Evolutionary conservation across 2,329 filamentous ascomycete genomes (phyloP).

Genomic region (Nemania sp.): DNA sequence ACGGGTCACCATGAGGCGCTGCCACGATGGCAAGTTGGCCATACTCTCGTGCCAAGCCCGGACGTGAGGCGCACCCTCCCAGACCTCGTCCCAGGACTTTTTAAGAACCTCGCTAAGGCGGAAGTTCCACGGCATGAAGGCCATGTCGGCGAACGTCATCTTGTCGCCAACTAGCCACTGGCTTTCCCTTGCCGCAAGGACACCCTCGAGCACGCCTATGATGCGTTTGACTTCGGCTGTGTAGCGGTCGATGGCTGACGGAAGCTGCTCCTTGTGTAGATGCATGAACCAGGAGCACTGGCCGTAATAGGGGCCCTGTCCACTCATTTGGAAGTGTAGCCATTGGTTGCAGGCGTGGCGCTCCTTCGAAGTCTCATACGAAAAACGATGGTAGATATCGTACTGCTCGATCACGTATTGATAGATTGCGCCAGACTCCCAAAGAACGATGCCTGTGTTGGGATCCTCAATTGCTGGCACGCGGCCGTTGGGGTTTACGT

Average conservation of each 20-base stretch:
- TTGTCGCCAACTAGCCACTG: constrained; percentile 50
- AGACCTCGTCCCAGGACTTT: constrained; percentile 19
- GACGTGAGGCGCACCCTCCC: no score
- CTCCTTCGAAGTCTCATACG: constrained; percentile 51
- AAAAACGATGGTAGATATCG: constrained; percentile 54
- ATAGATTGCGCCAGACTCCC: constrained; percentile 39
- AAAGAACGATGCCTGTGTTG: constrained; percentile 32
- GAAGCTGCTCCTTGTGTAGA: constrained; percentile 46
- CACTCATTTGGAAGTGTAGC: constrained; percentile 57
- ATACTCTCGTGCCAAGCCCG: constrained; percentile 3
- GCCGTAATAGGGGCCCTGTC: constrained; percentile 56
- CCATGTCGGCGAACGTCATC: constrained; percentile 46
- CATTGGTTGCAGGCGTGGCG: constrained; percentile 55
- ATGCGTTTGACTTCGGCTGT: constrained; percentile 47
- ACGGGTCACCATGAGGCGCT: neutral
- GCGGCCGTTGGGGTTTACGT: constrained; percentile 42
- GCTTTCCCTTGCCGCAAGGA: constrained; percentile 17
- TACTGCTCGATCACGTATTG: constrained; percentile 41
- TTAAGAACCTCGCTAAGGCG: constrained; percentile 8
- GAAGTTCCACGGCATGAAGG: constrained; percentile 39
- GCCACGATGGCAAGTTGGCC: neutral
- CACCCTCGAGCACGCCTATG: constrained; percentile 45
- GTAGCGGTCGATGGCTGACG: constrained; percentile 49
- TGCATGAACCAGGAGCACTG: constrained; percentile 29
- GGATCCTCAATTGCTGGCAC: constrained; percentile 39